Percentiles rank a stretch among this genome's conserved stretches.
Conservation (phyloP, 2,329 filamentous ascomycete genomes). For the Nigrospora osmanthi region DNA sequence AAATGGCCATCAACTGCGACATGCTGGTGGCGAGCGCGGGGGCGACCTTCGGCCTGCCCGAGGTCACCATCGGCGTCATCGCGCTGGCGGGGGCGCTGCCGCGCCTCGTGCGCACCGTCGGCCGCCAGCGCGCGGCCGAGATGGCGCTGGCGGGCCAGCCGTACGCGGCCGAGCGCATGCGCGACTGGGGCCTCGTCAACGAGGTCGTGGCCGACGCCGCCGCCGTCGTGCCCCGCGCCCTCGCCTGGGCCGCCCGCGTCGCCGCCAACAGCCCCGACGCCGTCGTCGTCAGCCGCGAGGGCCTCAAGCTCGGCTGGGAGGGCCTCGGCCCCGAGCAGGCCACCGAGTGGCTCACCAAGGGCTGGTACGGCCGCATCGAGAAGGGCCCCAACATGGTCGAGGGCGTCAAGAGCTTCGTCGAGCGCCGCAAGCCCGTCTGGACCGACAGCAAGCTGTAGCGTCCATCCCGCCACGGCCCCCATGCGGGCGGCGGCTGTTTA, state of each 20-base stretch:
- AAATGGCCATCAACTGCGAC: slow-evolving; percentile 69
- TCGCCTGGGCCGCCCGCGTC: slow-evolving; percentile 54
- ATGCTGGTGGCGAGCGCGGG: slow-evolving; percentile 53
- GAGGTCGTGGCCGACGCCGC: slow-evolving; percentile 37
- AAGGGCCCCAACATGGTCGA: slow-evolving; percentile 67
- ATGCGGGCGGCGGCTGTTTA: too few species aligned
- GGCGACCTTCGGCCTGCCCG: slow-evolving; percentile 62
- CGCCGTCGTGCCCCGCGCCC: slow-evolving; percentile 39
- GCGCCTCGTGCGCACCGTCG: slow-evolving; percentile 57
- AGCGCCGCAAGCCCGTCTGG: slow-evolving; percentile 66
- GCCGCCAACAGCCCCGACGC: slow-evolving; percentile 65
- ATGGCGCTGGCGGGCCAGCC: slow-evolving; percentile 58
- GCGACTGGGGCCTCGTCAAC: slow-evolving; percentile 64
- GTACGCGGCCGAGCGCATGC: slow-evolving; percentile 51
- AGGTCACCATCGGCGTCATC: slow-evolving; percentile 63
- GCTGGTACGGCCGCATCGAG: slow-evolving; percentile 52
- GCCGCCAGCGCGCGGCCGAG: slow-evolving; percentile 61
- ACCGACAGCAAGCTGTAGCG: slow-evolving; percentile 50
- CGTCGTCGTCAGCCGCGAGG: slow-evolving; percentile 66
- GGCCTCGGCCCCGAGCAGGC: slow-evolving; percentile 55
- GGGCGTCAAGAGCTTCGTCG: slow-evolving; percentile 67
- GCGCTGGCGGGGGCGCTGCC: slow-evolving; percentile 65
- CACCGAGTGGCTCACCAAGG: slow-evolving; percentile 48
- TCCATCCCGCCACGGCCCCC: background rate
- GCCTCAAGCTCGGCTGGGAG: slow-evolving; percentile 67